phyloP scores from a whole-genome alignment of 2,329 filamentous ascomycete genomes.

The Penicillium freii region DNA sequence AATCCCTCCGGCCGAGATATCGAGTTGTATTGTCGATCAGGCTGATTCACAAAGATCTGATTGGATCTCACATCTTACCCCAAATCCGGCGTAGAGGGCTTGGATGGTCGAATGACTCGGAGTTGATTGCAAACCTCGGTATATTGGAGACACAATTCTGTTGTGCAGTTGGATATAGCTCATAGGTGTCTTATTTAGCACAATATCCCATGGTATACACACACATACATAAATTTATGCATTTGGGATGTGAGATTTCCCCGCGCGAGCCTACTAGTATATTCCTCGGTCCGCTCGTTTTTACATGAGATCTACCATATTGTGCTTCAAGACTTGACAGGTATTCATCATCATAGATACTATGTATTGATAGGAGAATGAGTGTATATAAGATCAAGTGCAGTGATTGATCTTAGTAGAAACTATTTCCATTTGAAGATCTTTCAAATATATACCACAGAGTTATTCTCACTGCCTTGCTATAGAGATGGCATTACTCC shows the following conservation, averaged over 20 bases:
- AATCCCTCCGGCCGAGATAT: slow-evolving; percentile 9
- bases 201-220: too few species aligned
- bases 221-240: neutral
- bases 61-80: neutral
- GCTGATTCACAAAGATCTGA: neutral
- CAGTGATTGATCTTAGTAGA: neutral
- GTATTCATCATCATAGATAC: neutral
- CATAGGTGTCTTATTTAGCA: neutral
- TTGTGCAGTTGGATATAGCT: neutral
- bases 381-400: neutral
- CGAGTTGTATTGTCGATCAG: slow-evolving; percentile 4
- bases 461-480: neutral
- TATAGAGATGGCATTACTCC: neutral
- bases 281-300: neutral
- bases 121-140: slow-evolving; percentile 17
- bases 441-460: neutral
- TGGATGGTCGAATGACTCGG: slow-evolving; percentile 1
- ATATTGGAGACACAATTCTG: neutral
- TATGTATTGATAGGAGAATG: neutral
- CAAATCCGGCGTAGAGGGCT: neutral
- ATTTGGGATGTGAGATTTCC: neutral
- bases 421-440: neutral
- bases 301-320: neutral
- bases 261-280: neutral
- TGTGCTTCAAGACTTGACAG: neutral